Conservation (phyloP, 2,329 filamentous ascomycete genomes). For the Zymoseptoria brevis region DNA sequence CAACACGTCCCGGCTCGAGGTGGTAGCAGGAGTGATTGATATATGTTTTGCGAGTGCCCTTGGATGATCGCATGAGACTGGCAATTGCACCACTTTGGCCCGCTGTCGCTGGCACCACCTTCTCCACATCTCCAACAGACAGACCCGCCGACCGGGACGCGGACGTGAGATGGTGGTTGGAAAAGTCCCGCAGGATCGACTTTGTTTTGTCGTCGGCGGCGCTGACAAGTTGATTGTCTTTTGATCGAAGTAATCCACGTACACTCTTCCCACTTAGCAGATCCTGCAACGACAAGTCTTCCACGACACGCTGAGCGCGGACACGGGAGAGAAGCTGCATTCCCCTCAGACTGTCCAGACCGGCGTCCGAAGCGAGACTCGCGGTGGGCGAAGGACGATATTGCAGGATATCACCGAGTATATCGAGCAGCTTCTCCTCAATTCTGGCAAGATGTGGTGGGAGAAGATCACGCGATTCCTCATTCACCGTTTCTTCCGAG, state of each 20-base stretch:
- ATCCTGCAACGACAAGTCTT: background rate
- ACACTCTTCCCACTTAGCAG: slow-evolving; percentile 1
- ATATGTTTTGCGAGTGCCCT: slow-evolving; percentile 11
- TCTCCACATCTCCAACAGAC: slow-evolving; percentile 18
- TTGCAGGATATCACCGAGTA: background rate
- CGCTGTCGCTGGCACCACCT: slow-evolving; percentile 55
- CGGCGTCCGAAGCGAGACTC: background rate
- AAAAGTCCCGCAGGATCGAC: slow-evolving; percentile 2
- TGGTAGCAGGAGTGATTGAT: slow-evolving; percentile 51
- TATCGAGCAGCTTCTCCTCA: background rate
- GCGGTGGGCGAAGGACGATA: background rate
- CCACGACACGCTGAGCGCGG: background rate
- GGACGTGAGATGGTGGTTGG: background rate
- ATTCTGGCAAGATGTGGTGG: background rate
- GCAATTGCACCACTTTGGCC: slow-evolving; percentile 74
- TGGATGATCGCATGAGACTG: slow-evolving; percentile 50
- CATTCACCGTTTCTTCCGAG: background rate
- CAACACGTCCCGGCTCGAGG: slow-evolving; percentile 22
- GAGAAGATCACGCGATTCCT: background rate
- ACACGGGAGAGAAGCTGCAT: slow-evolving; percentile 4
- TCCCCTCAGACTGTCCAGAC: slow-evolving; percentile 4
- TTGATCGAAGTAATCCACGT: background rate
- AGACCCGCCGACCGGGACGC: background rate
- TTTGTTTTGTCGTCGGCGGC: background rate
- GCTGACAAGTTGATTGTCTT: background rate